A percentile compares a stretch with the other conserved stretches of the same genome.
These are phyloP conservation scores for Zygosaccharomyces sapae DNA, from an alignment of 1,139 yeast species.

Conservation along the genomic window DNA sequence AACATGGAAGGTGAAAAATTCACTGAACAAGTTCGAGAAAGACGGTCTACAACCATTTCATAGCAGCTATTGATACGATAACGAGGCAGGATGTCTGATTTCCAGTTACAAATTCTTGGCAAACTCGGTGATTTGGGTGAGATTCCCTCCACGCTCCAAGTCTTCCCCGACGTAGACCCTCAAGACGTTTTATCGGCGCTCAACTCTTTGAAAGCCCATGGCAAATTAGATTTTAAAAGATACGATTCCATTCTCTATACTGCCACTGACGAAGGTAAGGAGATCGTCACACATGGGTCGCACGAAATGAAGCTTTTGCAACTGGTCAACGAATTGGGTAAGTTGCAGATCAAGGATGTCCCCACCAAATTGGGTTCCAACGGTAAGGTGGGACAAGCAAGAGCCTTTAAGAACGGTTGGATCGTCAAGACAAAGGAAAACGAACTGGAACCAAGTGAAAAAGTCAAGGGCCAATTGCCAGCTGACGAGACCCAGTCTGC, in stretches of 20 bases:
- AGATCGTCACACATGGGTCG: conserved; percentile 74
- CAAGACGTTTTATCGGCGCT: conserved; percentile 68
- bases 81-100: conserved; percentile 34
- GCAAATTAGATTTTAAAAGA: conserved; percentile 71
- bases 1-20: conserved; percentile 5
- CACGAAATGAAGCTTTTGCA: conserved; percentile 85
- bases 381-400: conserved; percentile 92
- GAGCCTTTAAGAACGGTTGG: conserved; percentile 99
- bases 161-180: conserved; percentile 51
- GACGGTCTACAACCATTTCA: background rate
- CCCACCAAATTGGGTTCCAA: conserved; percentile 69
- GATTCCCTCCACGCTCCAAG: conserved; percentile 60
- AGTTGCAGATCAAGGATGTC: conserved; percentile 76
- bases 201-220: conserved; percentile 79
- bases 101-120: conserved; percentile 49
- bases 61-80: background rate
- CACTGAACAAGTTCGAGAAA: conserved; percentile 3
- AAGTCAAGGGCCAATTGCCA: conserved; percentile 40
- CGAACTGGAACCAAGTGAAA: conserved; percentile 55
- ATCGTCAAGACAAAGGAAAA: conserved; percentile 77
- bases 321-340: conserved; percentile 70
- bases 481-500: conserved; percentile 64
- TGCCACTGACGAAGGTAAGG: conserved; percentile 77
- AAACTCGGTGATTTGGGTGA: conserved; percentile 56
- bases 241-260: conserved; percentile 74